These are phyloP conservation scores for Micractinium conductrix DNA, from an alignment of 139 green algal species.

Conservation along the genomic window DNA sequence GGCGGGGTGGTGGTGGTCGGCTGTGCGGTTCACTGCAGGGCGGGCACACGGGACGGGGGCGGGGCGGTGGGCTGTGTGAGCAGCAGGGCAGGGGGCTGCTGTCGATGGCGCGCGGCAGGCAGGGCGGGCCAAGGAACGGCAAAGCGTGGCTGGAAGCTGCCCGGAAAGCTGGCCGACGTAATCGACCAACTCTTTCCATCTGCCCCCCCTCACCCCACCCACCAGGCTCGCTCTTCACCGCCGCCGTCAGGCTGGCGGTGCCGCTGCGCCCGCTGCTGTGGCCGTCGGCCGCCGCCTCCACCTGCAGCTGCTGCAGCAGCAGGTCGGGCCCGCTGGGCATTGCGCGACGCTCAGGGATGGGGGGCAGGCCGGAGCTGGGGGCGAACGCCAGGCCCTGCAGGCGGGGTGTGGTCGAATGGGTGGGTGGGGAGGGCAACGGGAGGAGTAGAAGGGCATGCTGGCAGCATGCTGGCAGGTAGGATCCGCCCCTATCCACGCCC, in stretches of 20 bases:
- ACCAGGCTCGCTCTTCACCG: neutral
- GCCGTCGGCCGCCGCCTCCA: neutral
- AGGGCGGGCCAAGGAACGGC: too few species aligned
- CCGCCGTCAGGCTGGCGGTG: neutral
- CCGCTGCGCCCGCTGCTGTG: slow-evolving; percentile 23
- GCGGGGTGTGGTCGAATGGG: neutral
- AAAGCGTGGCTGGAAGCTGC: too few species aligned
- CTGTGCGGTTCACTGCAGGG: neutral
- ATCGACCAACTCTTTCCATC: too few species aligned
- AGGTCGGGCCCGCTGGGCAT: neutral
- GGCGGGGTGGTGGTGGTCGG: neutral
- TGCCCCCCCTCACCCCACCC: neutral
- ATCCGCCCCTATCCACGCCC: too few species aligned
- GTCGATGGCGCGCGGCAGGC: too few species aligned
- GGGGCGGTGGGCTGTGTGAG: neutral
- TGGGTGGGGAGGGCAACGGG: too few species aligned
- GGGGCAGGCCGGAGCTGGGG: neutral
- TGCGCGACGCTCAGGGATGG: neutral
- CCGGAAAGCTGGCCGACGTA: too few species aligned
- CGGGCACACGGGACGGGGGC: neutral
- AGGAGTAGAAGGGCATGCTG: too few species aligned
- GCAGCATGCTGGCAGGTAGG: too few species aligned
- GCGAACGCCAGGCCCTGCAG: neutral
- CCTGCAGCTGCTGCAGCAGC: neutral
- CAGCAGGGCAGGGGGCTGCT: too few species aligned